Percentiles rank a stretch among this genome's conserved stretches.
Conservation (phyloP, 129 eudicot genomes). For the Pseudognaphalium luteoalbum region DNA sequence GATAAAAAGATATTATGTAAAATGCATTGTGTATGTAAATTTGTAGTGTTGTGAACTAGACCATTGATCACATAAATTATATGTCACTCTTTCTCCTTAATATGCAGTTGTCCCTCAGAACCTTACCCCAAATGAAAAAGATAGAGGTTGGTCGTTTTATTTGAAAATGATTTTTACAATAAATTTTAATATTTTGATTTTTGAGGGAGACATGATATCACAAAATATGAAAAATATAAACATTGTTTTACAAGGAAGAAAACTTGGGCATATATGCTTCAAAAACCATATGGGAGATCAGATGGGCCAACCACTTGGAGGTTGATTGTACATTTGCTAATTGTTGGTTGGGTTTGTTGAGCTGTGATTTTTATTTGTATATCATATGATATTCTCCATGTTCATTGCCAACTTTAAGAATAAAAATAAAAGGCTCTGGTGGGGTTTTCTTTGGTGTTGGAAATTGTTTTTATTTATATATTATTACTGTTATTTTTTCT, state of each 20-base stretch:
- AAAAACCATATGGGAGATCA: constrained; percentile 29
- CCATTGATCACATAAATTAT: too few relatives aligned
- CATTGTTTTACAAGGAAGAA: not conserved
- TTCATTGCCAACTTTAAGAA: constrained; percentile 2
- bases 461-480: not conserved
- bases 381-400: constrained; percentile 19
- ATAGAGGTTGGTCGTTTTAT: not conserved
- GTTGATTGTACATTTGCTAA: constrained; percentile 38
- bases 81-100: too few relatives aligned
- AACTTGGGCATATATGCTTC: constrained; percentile 9
- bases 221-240: not conserved
- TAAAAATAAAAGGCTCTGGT: constrained; percentile 7
- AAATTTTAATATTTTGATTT: not conserved
- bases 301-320: constrained; percentile 37
- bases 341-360: constrained; percentile 44
- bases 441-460: not conserved
- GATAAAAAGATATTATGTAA: too few relatives aligned
- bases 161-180: not conserved
- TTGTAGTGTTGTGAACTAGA: too few relatives aligned
- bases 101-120: too few relatives aligned
- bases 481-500: too few relatives aligned
- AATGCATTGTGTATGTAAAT: too few relatives aligned
- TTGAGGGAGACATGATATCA: not conserved
- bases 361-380: constrained; percentile 28
- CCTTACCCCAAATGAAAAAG: not conserved